A percentile compares a stretch with the other conserved stretches of the same genome.
Evolutionary conservation across 2,329 filamentous ascomycete genomes (phyloP).

Genomic region (Tolypocladium sp.): DNA sequence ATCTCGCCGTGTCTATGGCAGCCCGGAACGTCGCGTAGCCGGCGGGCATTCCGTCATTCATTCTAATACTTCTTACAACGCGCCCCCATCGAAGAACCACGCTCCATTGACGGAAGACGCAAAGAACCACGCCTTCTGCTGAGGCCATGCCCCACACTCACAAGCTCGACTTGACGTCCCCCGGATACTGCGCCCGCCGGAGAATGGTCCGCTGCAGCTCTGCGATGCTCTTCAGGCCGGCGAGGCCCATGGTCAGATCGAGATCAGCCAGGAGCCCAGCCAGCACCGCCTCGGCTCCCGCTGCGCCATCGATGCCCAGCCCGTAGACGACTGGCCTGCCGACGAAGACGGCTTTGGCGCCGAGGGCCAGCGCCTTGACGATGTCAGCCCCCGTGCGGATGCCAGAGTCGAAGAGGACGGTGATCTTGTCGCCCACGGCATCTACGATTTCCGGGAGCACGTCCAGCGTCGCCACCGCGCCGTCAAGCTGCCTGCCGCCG

Average conservation of each 20-base stretch:
- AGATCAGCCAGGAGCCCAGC: conserved; percentile 29
- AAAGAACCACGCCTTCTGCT: neutral
- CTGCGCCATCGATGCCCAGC: conserved; percentile 22
- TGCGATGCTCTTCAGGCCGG: conserved; percentile 35
- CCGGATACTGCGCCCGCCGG: conserved; percentile 21
- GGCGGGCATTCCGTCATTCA: neutral
- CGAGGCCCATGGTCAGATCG: conserved; percentile 46
- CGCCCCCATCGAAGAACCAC: neutral
- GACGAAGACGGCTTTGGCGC: conserved; percentile 31
- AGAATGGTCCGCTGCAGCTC: conserved; percentile 25
- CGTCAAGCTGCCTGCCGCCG: conserved; percentile 32
- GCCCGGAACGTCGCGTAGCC: neutral
- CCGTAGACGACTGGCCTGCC: conserved; percentile 31
- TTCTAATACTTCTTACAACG: neutral
- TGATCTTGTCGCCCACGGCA: conserved; percentile 48
- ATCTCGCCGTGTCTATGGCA: neutral
- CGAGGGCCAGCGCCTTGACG: conserved; percentile 29
- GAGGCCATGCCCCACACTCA: conserved; percentile 4
- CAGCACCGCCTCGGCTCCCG: conserved; percentile 47
- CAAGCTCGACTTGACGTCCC: conserved; percentile 21
- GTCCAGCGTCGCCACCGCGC: conserved; percentile 41
- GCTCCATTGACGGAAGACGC: neutral
- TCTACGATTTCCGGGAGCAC: conserved; percentile 35
- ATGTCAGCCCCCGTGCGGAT: conserved; percentile 29
- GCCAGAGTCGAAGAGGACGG: conserved; percentile 41